Evolutionary conservation across 2,329 filamentous ascomycete species (phyloP), one percentile per base, ranked within the genome.

Genomic region (Aureobasidium subglaciale): DNA sequence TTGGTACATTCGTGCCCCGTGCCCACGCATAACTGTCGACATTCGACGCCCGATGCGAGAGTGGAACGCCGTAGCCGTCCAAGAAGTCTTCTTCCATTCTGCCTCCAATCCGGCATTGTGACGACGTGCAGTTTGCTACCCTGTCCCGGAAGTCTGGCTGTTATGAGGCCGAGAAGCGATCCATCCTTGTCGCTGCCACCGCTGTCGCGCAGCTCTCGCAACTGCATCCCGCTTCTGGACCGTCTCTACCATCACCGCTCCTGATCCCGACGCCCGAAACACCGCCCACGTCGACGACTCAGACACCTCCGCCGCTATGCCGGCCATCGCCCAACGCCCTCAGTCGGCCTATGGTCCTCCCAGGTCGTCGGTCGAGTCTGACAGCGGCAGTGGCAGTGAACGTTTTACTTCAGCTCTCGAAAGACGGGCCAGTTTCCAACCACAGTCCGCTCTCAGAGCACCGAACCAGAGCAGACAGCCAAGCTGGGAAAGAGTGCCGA

Each of bases 401-500:
- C 38, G 50, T 16, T 54, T 54, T 20, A 54, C 50, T 35, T 43
- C 50, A 20, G 50, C 50, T 30, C 50, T 54, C 15, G 50, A 54
- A 27, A 25, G 54, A 42, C 35, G 35, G 34, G 41, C 34, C 34
- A 56, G 42, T 22, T 43, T 40, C 16, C 38, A 55, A 30, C 53
- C 53, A 2, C 50, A 42, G 16, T 38, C 42, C 30, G 20, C 24
- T 3, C 52, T 48, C 20, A 58, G 37, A 20, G 15, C 38, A 22
- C 43, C 58, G 20, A 16, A 24, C 13, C 56, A 56, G 35, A 34
- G 32, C 25, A 49, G 41, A 43, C 45, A 46, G 16, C 34, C 45
- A 11, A 57, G 50, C 32, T 59, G 57, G 25, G 62, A 62, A 32
- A 63, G 63, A 50, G 53, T 58, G 40, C 83, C 84, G 16, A 81